Base-by-base conservation (phyloP, 2,329 filamentous ascomycete species). In the Sphaerulina vaccinii region DNA sequence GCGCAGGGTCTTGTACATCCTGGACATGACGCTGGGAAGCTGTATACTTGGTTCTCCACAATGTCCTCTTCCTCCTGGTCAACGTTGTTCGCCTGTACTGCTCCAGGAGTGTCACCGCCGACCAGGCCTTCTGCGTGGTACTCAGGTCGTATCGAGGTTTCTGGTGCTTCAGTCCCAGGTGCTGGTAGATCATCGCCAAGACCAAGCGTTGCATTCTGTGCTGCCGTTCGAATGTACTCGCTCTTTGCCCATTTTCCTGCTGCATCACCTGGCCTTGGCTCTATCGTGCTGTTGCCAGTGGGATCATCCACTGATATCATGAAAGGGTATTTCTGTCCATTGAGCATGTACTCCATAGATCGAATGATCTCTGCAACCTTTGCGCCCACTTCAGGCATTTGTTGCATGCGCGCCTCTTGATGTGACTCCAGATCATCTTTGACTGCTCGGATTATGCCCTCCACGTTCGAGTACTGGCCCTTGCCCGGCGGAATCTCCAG, bases 201-300 rank as follows among this genome's bases (percentile, higher is more conserved):
- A 16, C 92, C 92, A 5, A 99, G 82, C 15, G 83, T 80, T 50
- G 85, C 87, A 67, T 99, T 99, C 71, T 97, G 92, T 65, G 90
- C 88, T 1, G 84, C 74, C 1, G 87, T 92, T 54, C 93, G 85
- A 48, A 83, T 72, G 68, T 93, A 99, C 66, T 96, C 89, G 55
- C 83, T 81, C 70, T 92, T 90, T 59, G 84, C 83, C 83, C 91
- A 96, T 73, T 96, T 96, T 62, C 88, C 87, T n/a, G 89, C 86
- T 57, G 84, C 85, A 56, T 85, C 81, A 22, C 72, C 64, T 56
- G 88, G 82, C 59, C 90, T 87, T 11, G 93, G 93, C 41, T 95
- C 87, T 64, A 99, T 96, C 80, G 91, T 97, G 2, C 90, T 96
- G 78, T 99, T 99, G 49, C 93, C 93, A 1, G 91, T 88, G 2